phyloP scores from a whole-genome alignment of 1,284 basidiomycete genomes.

The Fistulinella cinereoalba region DNA sequence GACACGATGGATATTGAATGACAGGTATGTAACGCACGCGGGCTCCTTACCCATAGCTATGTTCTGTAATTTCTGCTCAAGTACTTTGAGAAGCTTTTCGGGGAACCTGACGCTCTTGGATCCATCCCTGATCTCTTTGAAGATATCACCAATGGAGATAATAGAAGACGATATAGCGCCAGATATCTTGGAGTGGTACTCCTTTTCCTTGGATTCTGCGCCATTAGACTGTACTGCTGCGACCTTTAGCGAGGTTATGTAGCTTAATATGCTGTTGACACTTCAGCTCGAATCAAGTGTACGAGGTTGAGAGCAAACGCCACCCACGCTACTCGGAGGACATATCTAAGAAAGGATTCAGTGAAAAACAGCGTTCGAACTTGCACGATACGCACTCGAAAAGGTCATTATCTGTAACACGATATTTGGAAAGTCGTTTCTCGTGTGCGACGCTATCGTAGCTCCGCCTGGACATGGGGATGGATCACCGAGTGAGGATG shows the following conservation, averaged over 20 bases:
- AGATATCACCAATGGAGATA: conserved; percentile 78
- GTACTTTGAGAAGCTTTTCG: conserved; percentile 84
- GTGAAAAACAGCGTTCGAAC: conserved; percentile 3
- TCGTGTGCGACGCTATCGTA: conserved; percentile 65
- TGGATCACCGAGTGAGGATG: conserved; percentile 6
- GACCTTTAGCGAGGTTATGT: conserved; percentile 66
- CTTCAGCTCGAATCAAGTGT: conserved; percentile 12
- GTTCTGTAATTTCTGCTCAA: conserved; percentile 83
- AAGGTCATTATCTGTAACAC: conserved; percentile 76
- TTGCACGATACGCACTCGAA: conserved; percentile 57
- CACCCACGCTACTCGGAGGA: conserved; percentile 73
- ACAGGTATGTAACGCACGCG: conserved; percentile 53
- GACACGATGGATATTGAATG: background rate
- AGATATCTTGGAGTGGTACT: conserved; percentile 60
- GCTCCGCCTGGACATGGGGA: conserved; percentile 62
- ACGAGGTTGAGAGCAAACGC: conserved; percentile 5
- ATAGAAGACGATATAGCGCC: conserved; percentile 69
- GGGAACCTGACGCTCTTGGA: conserved; percentile 87
- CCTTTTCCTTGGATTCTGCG: conserved; percentile 50
- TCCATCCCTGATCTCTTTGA: conserved; percentile 72
- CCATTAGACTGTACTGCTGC: conserved; percentile 39
- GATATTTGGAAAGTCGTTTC: conserved; percentile 67
- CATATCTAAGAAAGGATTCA: conserved; percentile 53
- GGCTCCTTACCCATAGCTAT: conserved; percentile 91
- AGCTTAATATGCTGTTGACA: conserved; percentile 56